These are phyloP conservation scores for Apiotrichum porosum DNA, from an alignment of 1,284 basidiomycete species.

Conservation along the genomic window DNA sequence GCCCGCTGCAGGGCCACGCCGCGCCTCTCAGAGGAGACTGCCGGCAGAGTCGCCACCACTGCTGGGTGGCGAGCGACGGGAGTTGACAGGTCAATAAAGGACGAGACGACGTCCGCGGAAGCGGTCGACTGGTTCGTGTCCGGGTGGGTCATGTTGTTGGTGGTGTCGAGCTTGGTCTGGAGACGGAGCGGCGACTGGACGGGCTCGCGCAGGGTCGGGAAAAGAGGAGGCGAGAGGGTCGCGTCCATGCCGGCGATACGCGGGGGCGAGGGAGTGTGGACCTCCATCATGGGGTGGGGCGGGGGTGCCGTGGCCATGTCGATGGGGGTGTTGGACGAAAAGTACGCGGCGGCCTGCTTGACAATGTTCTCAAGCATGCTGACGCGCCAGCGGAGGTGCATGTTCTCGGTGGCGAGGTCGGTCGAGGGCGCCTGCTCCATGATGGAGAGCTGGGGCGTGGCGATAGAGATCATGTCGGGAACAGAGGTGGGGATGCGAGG, in stretches of 20 bases:
- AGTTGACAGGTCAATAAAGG: constrained; percentile 22
- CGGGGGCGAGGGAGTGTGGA: constrained; percentile 12
- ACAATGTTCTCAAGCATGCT: constrained; percentile 39
- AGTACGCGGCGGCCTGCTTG: constrained; percentile 40
- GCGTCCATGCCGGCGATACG: constrained; percentile 17
- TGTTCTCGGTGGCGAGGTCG: constrained; percentile 32
- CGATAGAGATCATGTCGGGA: constrained; percentile 1
- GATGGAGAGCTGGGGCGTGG: not conserved
- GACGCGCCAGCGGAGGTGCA: constrained; percentile 33
- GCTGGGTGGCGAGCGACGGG: constrained; percentile 47
- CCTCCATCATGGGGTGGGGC: not conserved
- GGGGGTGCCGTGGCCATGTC: constrained; percentile 6
- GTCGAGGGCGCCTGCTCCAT: not conserved
- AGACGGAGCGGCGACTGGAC: constrained; percentile 16
- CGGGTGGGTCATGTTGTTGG: not conserved
- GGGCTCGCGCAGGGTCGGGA: constrained; percentile 14
- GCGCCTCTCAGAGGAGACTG: constrained; percentile 21
- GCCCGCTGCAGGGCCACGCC: constrained; percentile 47
- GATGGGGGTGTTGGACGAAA: constrained; percentile 17
- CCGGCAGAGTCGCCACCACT: constrained; percentile 41
- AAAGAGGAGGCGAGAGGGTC: constrained; percentile 32
- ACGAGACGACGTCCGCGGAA: constrained; percentile 15
- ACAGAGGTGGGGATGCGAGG: constrained; percentile 12
- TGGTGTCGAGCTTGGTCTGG: constrained; percentile 13
- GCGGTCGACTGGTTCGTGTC: constrained; percentile 2